A percentile compares a stretch with the other conserved stretches of the same genome.
Evolutionary conservation across 495 filamentous ascomycete genomes (phyloP).

Genomic region (Aspergillus bertholletiae): DNA sequence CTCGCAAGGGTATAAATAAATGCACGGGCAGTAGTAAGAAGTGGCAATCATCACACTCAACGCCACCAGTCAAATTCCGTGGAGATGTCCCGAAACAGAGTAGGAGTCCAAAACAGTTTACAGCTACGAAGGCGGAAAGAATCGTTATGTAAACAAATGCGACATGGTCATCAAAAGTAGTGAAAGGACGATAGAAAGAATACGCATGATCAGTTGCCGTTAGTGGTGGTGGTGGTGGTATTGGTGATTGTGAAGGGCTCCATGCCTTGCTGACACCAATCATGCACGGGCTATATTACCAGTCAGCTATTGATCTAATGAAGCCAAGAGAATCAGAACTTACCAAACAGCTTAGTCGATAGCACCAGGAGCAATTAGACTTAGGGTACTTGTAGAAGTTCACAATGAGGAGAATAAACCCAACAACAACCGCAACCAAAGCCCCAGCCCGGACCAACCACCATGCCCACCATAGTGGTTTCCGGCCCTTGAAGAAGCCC

Average conservation of each 20-base stretch:
- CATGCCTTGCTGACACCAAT: slow-evolving; percentile 73
- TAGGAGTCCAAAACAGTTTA: background rate
- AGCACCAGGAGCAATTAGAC: slow-evolving; percentile 81
- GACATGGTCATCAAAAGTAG: background rate
- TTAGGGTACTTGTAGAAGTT: slow-evolving; percentile 83
- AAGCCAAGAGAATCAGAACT: slow-evolving; percentile 34
- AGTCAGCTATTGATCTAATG: slow-evolving; percentile 18
- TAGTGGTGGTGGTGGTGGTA: slow-evolving; percentile 10
- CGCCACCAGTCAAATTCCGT: background rate
- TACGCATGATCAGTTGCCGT: slow-evolving; percentile 4
- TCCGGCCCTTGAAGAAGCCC: slow-evolving; percentile 86
- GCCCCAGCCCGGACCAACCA: slow-evolving; percentile 83
- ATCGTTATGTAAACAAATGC: background rate
- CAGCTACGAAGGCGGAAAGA: background rate
- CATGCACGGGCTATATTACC: slow-evolving; percentile 58
- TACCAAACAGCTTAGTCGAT: slow-evolving; percentile 88
- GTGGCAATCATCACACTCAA: background rate
- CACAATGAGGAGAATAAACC: slow-evolving; percentile 78
- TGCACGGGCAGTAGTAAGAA: background rate
- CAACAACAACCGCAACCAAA: slow-evolving; percentile 72
- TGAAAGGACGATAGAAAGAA: background rate
- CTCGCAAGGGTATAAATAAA: background rate
- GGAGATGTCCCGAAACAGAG: background rate
- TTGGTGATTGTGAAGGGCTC: slow-evolving; percentile 24
- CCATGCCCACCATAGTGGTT: slow-evolving; percentile 95